Evolutionary conservation across 345 rosid species (phyloP), one percentile per base, ranked within the genome.

Genomic region (Brassica cretica): DNA sequence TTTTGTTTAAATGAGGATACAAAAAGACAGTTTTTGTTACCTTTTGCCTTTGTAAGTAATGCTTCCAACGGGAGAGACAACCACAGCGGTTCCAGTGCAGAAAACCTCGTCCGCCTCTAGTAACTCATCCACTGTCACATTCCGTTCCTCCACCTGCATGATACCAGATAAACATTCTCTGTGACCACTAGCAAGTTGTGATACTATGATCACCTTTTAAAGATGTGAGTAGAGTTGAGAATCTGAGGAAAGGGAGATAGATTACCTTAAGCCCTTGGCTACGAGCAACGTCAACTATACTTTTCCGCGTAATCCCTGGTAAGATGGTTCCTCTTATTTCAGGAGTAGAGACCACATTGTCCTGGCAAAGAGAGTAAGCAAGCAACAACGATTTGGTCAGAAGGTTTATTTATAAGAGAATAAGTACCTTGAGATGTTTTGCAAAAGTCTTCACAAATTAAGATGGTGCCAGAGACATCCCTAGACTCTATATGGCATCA

Each of bases 51-150:
- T 88, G 78, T 89, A 93, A 41, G 98, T 90, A 74, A 95, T 85
- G 79, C 98, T 95, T 55, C 98, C 98, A 29, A 95, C 97, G 0
- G 98, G 98, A 29, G 99, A 95, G 32, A 95, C 87, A 72, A 95
- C 98, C 72, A 95, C 99, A 0, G 99, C 98, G 9, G 99, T 95
- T 41, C 99, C 98, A 1, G 97, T 95, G 80, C 97, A 95, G 82
- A 95, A 95, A 33, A 93, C 96, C 84, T 95, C 99, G 65, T 93
- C 98, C 1, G 99, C 98, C 74, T 85, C 91, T 62, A 95, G 88
- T 83, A 95, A 83, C 69, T 95, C 99, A 58, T 79, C 82, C 8
- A 79, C 82, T 69, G 82, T 74, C 71, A 79, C 82, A 68, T 74
- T 74, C 19, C 82, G 75, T 21, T 79, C 82, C 55, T 79, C 82